A percentile compares a stretch with the other conserved stretches of the same genome.
Evolutionary conservation across 139 green algal species (phyloP).

Genomic region (Choricystis sp.): DNA sequence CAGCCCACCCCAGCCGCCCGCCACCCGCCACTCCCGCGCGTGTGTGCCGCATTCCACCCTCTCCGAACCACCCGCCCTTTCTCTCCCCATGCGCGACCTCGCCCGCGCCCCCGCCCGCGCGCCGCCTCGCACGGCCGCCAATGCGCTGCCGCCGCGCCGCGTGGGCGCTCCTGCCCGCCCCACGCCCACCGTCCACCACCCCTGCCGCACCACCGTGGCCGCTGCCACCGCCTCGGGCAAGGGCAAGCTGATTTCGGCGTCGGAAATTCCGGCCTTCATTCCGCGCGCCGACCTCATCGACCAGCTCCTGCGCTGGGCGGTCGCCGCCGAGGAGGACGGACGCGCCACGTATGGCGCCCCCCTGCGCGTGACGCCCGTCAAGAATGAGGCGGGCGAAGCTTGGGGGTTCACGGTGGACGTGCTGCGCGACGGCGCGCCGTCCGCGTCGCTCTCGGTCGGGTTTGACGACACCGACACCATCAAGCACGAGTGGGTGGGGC

Average conservation of each 20-base stretch:
- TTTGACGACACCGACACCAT: slow-evolving; percentile 43
- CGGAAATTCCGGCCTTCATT: slow-evolving; percentile 72
- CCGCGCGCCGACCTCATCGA: slow-evolving; percentile 61
- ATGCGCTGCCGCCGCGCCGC: too few species aligned
- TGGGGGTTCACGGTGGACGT: slow-evolving; percentile 56
- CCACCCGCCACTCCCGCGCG: too few species aligned
- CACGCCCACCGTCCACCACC: too few species aligned
- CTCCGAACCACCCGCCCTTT: too few species aligned
- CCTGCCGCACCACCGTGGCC: too few species aligned
- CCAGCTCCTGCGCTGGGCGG: slow-evolving; percentile 54
- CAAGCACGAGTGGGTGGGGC: slow-evolving; percentile 62
- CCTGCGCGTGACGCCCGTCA: slow-evolving; percentile 8
- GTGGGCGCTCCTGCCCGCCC: too few species aligned
- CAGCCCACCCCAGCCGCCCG: too few species aligned
- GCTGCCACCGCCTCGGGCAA: too few species aligned
- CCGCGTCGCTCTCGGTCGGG: slow-evolving; percentile 37
- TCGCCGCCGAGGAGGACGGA: slow-evolving; percentile 42
- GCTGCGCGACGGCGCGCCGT: slow-evolving; percentile 42
- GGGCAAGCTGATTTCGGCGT: slow-evolving; percentile 48
- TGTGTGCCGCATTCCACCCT: too few species aligned
- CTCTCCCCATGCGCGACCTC: too few species aligned
- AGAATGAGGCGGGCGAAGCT: slow-evolving; percentile 15
- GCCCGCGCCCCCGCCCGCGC: too few species aligned
- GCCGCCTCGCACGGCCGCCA: too few species aligned
- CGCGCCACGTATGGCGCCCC: neutral